phyloP scores from a whole-genome alignment of 2,329 filamentous ascomycete species.

The Fusarium continuum region DNA sequence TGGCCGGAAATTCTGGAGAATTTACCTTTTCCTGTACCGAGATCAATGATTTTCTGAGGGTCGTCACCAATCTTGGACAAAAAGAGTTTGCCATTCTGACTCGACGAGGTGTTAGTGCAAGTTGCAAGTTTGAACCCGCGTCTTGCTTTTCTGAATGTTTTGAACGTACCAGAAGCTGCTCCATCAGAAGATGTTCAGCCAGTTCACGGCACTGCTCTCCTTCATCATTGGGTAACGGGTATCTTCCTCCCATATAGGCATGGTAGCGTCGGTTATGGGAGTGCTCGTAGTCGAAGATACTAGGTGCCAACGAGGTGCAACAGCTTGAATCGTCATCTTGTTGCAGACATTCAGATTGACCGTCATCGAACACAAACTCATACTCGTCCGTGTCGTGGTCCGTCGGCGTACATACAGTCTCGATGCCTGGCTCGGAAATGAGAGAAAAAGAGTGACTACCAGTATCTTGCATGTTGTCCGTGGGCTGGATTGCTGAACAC shows the following conservation, averaged over 20 bases:
- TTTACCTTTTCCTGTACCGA: slow-evolving; percentile 60
- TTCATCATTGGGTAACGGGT: slow-evolving; percentile 58
- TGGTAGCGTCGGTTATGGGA: slow-evolving; percentile 54
- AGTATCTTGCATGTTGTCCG: slow-evolving; percentile 38
- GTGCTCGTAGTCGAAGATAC: slow-evolving; percentile 48
- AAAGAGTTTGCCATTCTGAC: slow-evolving; percentile 52
- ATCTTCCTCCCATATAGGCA: slow-evolving; percentile 54
- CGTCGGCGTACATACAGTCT: slow-evolving; percentile 38
- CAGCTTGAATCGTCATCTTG: slow-evolving; percentile 43
- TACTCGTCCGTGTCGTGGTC: slow-evolving; percentile 46
- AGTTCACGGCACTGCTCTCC: slow-evolving; percentile 58
- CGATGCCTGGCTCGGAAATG: slow-evolving; percentile 43
- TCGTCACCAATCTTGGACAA: slow-evolving; percentile 51
- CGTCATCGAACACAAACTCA: slow-evolving; percentile 42
- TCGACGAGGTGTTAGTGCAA: not conserved
- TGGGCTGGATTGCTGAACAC: not conserved
- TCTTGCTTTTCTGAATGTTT: not conserved
- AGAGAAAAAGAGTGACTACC: slow-evolving; percentile 45
- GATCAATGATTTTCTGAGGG: slow-evolving; percentile 56
- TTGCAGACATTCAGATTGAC: slow-evolving; percentile 30
- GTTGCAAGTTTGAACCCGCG: not conserved
- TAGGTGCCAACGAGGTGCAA: slow-evolving; percentile 48
- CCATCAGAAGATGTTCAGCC: slow-evolving; percentile 56
- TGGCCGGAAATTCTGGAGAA: not conserved
- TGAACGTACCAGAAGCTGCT: slow-evolving; percentile 52